A percentile compares a stretch with the other conserved stretches of the same genome.
These are phyloP conservation scores for Epichloe gansuensis DNA, from an alignment of 2,329 filamentous ascomycete genomes.

Conservation along the genomic window DNA sequence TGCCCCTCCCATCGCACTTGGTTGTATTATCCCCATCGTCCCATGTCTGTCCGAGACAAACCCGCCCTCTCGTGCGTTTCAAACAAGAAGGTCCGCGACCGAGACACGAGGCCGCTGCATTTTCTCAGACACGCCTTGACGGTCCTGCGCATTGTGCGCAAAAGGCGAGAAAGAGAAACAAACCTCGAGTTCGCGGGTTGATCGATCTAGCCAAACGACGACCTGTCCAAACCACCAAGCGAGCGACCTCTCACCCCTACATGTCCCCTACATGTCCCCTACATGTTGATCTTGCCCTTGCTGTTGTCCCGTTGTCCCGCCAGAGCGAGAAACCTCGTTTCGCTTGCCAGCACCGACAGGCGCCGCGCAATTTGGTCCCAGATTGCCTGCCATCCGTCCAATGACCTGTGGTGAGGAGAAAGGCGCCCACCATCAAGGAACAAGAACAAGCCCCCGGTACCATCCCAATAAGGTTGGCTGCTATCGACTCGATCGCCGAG, in stretches of 20 bases:
- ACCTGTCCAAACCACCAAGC: background rate
- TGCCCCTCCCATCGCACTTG: background rate
- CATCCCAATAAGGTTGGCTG: background rate
- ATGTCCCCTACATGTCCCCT: too few species aligned
- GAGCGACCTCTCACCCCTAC: too few species aligned
- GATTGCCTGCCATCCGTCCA: background rate
- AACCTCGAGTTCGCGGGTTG: background rate
- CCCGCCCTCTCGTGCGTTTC: background rate
- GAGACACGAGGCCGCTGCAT: background rate
- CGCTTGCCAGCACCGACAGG: background rate
- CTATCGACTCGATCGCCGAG: background rate
- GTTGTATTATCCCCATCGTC: background rate
- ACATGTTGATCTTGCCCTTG: background rate
- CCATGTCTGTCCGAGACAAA: background rate
- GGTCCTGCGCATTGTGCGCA: background rate
- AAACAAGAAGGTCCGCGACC: constrained; percentile 3
- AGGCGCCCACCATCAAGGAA: background rate
- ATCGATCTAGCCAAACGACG: background rate
- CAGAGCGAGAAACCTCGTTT: background rate
- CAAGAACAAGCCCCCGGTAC: background rate
- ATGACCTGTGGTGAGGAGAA: background rate
- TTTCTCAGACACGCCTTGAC: background rate
- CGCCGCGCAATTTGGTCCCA: background rate
- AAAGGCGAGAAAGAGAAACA: constrained; percentile 1
- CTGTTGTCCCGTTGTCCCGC: background rate